These are phyloP conservation scores for Dictyostelium discoideum DNA, from an alignment of 78 protist genomes.

Conservation along the genomic window DNA sequence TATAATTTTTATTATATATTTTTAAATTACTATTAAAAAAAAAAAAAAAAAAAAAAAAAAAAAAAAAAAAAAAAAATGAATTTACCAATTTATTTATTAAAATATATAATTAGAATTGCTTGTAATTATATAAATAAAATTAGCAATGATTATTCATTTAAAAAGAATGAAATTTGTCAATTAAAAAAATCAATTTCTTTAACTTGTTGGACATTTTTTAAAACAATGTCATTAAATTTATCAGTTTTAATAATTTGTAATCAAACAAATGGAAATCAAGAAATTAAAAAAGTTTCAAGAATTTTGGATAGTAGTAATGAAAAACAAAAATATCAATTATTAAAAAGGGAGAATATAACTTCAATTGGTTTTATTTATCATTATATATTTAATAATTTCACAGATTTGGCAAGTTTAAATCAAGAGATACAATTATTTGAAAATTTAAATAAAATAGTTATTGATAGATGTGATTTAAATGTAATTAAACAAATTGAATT, in stretches of 20 bases:
- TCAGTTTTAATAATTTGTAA: neutral
- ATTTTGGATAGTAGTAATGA: neutral
- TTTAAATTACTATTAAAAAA: too few species aligned
- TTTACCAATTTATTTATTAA: neutral
- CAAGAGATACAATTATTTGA: neutral
- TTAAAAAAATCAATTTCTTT: neutral
- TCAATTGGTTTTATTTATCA: neutral
- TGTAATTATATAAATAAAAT: neutral
- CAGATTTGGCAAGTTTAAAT: neutral
- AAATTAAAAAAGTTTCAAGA: neutral
- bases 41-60: too few species aligned
- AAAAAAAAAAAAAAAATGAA: neutral
- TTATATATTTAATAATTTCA: neutral
- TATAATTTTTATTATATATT: too few species aligned
- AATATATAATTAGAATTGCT: neutral
- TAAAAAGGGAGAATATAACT: neutral
- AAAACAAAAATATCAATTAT: neutral
- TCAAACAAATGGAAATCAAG: neutral
- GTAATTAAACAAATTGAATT: neutral
- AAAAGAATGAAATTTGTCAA: neutral
- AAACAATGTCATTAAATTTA: neutral
- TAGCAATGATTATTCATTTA: neutral
- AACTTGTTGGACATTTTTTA: neutral
- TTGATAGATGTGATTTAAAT: neutral
- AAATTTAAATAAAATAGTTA: neutral